Percentiles rank a stretch among this genome's conserved stretches.
Conservation (phyloP, 495 filamentous ascomycete genomes). For the Hypoxylon trugodes region DNA sequence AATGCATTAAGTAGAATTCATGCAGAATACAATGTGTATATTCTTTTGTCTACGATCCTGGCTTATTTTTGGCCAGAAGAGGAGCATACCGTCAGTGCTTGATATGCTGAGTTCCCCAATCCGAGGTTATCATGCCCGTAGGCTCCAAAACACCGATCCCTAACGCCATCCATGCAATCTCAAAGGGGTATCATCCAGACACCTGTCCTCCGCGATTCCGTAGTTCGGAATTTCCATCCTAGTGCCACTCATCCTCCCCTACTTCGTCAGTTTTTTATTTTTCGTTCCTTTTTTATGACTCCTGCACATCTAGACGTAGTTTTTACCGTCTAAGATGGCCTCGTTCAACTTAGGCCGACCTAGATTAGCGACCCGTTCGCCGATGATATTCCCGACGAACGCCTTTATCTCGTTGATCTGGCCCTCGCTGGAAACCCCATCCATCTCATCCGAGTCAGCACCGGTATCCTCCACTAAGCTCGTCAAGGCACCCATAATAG, state of each 20-base stretch:
- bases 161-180: slow-evolving; percentile 3
- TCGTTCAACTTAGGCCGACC: slow-evolving; percentile 60
- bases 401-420: slow-evolving; percentile 63
- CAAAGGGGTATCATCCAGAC: slow-evolving; percentile 25
- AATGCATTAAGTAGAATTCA: neutral
- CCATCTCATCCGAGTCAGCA: slow-evolving; percentile 38
- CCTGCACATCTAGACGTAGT: too few species aligned
- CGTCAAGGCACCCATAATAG: slow-evolving; percentile 67
- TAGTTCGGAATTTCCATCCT: too few species aligned
- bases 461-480: slow-evolving; percentile 42
- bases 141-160: too few species aligned
- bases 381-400: slow-evolving; percentile 67
- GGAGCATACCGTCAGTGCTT: too few species aligned
- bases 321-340: slow-evolving; percentile 58
- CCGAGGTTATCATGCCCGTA: too few species aligned
- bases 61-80: neutral
- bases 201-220: too few species aligned
- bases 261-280: too few species aligned
- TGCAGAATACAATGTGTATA: neutral
- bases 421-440: slow-evolving; percentile 44
- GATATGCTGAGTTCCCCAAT: too few species aligned
- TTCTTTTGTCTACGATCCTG: slow-evolving; percentile 11
- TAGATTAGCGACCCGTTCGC: slow-evolving; percentile 62
- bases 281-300: too few species aligned
- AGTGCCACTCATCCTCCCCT: too few species aligned